Evolutionary conservation across 2,329 filamentous ascomycete species (phyloP).

Genomic region (Leptosphaerulina australis): DNA sequence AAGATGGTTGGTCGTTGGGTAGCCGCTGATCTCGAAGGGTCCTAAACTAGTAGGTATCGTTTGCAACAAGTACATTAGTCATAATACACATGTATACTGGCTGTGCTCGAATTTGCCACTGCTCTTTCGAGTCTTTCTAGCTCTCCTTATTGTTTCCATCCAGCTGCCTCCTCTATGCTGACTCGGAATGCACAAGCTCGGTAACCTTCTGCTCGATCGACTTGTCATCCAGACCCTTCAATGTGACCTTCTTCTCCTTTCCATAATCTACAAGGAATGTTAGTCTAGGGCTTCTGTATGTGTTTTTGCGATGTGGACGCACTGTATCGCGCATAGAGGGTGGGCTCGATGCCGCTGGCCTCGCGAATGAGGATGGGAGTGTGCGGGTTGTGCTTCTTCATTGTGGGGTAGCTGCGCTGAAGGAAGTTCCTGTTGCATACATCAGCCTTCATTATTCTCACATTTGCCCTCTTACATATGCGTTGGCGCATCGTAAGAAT

Average conservation of each 20-base stretch:
- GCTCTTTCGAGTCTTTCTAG: conserved; percentile 9
- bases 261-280: conserved; percentile 62
- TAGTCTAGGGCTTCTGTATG: conserved; percentile 10
- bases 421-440: conserved; percentile 75
- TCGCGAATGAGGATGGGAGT: conserved; percentile 95
- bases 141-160: not conserved
- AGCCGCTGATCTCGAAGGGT: no score
- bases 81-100: conserved; percentile 32
- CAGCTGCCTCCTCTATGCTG: conserved; percentile 20
- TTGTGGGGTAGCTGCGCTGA: conserved; percentile 88
- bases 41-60: no score
- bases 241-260: conserved; percentile 68
- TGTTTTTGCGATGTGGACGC: conserved; percentile 38
- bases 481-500: conserved; percentile 5
- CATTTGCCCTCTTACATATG: not conserved
- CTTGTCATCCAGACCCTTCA: conserved; percentile 72
- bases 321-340: conserved; percentile 94
- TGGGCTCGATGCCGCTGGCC: conserved; percentile 81
- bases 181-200: conserved; percentile 60
- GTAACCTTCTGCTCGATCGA: conserved; percentile 73
- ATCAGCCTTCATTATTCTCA: conserved; percentile 16
- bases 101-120: conserved; percentile 12
- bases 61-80: conserved; percentile 24
- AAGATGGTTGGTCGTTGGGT: no score
- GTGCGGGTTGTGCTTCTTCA: conserved; percentile 99